A percentile compares a stretch with the other conserved stretches of the same genome.
Conservation (phyloP, 768 basidiomycete species). For the Pleurotus eryngii region DNA sequence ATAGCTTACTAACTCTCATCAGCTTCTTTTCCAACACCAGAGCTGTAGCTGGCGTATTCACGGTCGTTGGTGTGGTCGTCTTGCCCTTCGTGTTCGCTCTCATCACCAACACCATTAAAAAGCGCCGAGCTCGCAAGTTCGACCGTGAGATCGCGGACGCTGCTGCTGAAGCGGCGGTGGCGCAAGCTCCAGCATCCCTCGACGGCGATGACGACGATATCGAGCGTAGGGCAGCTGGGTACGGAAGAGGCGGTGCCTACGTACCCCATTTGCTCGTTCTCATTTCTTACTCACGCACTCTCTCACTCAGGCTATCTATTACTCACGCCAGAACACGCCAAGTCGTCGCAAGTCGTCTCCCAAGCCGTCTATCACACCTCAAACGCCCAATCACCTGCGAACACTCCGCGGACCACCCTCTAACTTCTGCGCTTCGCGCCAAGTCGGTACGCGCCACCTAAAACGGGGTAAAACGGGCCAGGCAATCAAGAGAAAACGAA, state of each 20-base stretch:
- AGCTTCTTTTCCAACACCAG: conserved; percentile 74
- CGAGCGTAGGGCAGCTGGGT: conserved; percentile 2
- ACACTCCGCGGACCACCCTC: no score
- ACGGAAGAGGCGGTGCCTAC: conserved; percentile 9
- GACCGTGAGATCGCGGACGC: conserved; percentile 76
- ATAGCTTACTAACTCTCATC: neutral
- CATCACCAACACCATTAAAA: conserved; percentile 51
- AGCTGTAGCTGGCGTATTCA: conserved; percentile 70
- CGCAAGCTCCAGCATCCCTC: conserved; percentile 51
- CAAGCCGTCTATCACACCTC: no score
- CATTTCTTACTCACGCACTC: no score
- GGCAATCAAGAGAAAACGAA: no score
- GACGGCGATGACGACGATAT: conserved; percentile 45
- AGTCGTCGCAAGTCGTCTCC: no score
- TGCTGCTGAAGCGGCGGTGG: conserved; percentile 60
- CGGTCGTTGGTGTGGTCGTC: conserved; percentile 63
- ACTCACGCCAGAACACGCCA: no score
- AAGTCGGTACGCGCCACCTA: no score
- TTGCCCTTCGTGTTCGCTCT: conserved; percentile 47
- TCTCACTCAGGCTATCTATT: no score
- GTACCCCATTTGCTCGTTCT: no score
- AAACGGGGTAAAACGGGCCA: no score
- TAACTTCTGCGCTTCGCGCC: no score
- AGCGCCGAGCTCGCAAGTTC: conserved; percentile 60
- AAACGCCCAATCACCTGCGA: no score